These are phyloP conservation scores for Amphichorda felina DNA, from an alignment of 2,329 filamentous ascomycete species.

Conservation along the genomic window DNA sequence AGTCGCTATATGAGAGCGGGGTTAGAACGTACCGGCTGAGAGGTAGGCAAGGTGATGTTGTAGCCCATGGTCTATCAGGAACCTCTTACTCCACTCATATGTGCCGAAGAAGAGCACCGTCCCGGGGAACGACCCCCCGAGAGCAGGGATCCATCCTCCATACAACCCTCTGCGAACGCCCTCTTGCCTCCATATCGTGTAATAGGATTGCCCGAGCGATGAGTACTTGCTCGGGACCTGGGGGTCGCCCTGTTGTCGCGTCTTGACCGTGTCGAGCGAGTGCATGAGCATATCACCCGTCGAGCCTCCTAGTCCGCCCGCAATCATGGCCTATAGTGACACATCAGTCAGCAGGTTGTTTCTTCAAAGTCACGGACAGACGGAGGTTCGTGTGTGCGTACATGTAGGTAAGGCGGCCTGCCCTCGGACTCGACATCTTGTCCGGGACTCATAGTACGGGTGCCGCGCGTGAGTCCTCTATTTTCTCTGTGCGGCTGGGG, in stretches of 20 bases:
- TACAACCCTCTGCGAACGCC: slow-evolving; percentile 79
- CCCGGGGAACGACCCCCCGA: slow-evolving; percentile 84
- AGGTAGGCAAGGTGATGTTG: slow-evolving; percentile 79
- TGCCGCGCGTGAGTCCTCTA: slow-evolving; percentile 2
- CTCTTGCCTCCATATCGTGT: slow-evolving; percentile 87
- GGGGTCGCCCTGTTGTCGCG: slow-evolving; percentile 90
- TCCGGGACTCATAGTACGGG: slow-evolving; percentile 18
- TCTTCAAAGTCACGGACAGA: neutral
- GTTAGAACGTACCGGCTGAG: slow-evolving; percentile 49
- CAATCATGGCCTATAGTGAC: slow-evolving; percentile 74
- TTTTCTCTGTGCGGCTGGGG: neutral
- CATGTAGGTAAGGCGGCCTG: slow-evolving; percentile 31
- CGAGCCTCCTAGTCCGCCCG: slow-evolving; percentile 83
- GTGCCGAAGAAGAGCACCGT: slow-evolving; percentile 93
- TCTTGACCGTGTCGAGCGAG: slow-evolving; percentile 97
- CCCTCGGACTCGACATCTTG: slow-evolving; percentile 27
- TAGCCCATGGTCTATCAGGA: slow-evolving; percentile 74
- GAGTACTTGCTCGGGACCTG: slow-evolving; percentile 88
- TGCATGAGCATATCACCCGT: slow-evolving; percentile 98
- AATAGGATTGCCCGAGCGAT: slow-evolving; percentile 80
- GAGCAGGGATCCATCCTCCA: slow-evolving; percentile 82
- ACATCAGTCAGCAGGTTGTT: neutral
- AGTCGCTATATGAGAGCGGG: neutral
- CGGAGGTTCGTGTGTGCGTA: slow-evolving; percentile 11
- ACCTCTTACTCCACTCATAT: slow-evolving; percentile 90